These are phyloP conservation scores for Plasmodium gonderi DNA, from an alignment of 169 alveolate species.

Conservation along the genomic window DNA sequence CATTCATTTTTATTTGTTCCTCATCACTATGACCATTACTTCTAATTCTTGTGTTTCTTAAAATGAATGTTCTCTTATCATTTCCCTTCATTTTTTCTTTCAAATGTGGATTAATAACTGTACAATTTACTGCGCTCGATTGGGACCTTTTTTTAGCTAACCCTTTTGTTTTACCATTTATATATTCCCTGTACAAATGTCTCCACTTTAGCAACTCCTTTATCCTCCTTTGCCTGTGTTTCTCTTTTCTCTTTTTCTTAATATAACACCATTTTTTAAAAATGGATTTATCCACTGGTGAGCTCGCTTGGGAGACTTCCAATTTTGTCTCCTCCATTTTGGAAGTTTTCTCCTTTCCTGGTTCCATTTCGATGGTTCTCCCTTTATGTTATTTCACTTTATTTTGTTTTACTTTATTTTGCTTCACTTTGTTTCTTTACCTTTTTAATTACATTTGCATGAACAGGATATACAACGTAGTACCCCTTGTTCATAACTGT, in stretches of 20 bases:
- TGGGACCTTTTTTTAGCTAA: background rate
- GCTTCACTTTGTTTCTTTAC: no score
- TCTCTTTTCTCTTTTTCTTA: background rate
- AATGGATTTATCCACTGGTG: background rate
- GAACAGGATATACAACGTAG: background rate
- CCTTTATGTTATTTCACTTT: no score
- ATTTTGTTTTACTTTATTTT: no score
- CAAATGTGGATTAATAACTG: slow-evolving; percentile 12
- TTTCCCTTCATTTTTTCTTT: slow-evolving; percentile 8
- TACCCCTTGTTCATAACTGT: background rate
- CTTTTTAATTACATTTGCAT: background rate
- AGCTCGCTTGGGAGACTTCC: background rate
- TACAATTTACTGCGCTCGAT: background rate
- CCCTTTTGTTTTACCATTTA: background rate
- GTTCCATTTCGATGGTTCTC: background rate
- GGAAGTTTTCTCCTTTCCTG: background rate
- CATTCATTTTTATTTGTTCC: background rate
- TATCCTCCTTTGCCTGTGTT: background rate
- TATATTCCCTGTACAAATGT: background rate
- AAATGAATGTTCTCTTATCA: background rate
- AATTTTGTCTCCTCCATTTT: background rate
- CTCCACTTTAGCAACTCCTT: slow-evolving; percentile 11
- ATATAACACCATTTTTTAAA: slow-evolving; percentile 43
- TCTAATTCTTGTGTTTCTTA: background rate
- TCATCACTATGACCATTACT: background rate